Conservation (phyloP, 495 filamentous ascomycete species). For the Ramalina peruviana region DNA sequence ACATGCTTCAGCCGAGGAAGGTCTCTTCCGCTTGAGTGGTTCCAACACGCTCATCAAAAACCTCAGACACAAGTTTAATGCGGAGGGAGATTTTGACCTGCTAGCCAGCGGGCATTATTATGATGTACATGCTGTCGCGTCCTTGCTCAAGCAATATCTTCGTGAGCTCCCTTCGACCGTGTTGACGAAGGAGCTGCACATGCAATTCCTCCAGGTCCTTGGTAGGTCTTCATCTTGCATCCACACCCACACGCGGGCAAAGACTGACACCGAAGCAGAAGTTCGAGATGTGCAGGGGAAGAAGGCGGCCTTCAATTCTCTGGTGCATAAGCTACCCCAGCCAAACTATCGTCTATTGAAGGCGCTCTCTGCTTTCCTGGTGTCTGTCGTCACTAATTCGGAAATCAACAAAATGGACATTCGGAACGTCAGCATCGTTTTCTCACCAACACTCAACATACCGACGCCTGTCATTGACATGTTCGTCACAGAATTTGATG, state of each 20-base stretch:
- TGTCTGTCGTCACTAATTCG: slow-evolving; percentile 77
- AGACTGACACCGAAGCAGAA: slow-evolving; percentile 29
- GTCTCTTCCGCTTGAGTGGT: slow-evolving; percentile 90
- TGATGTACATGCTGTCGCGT: slow-evolving; percentile 93
- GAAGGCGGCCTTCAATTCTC: slow-evolving; percentile 62
- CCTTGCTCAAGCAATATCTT: slow-evolving; percentile 85
- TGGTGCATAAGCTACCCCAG: slow-evolving; percentile 72
- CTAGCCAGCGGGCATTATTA: slow-evolving; percentile 70
- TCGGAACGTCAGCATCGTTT: slow-evolving; percentile 94
- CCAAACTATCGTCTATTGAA: slow-evolving; percentile 67
- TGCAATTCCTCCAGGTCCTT: slow-evolving; percentile 75
- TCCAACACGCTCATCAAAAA: slow-evolving; percentile 89
- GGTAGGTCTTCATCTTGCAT: slow-evolving; percentile 38
- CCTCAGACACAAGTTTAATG: slow-evolving; percentile 83
- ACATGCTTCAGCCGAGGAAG: slow-evolving; percentile 74
- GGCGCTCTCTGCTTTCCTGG: slow-evolving; percentile 73
- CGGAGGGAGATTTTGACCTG: slow-evolving; percentile 84
- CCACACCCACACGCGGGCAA: background rate
- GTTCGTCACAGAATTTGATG: slow-evolving; percentile 80
- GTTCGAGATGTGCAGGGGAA: slow-evolving; percentile 60
- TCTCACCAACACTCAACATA: slow-evolving; percentile 96
- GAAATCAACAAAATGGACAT: slow-evolving; percentile 97
- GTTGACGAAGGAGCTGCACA: slow-evolving; percentile 75
- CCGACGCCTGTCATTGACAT: slow-evolving; percentile 86
- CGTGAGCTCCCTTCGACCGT: slow-evolving; percentile 84